phyloP scores from a whole-genome alignment of 768 basidiomycete genomes.

The Agaricus sinodeliciosus region DNA sequence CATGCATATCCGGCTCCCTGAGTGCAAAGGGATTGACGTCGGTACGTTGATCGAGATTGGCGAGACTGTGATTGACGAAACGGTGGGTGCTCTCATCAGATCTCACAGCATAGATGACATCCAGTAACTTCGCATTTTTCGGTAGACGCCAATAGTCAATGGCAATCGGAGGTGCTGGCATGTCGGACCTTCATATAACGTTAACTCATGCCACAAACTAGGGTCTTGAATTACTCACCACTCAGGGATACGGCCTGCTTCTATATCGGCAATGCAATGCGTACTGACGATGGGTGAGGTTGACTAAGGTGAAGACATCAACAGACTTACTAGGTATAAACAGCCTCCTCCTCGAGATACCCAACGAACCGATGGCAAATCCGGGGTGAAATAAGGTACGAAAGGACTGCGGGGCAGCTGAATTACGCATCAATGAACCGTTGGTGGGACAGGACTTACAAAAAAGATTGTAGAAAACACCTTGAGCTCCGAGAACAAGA shows the following conservation, averaged over 20 bases:
- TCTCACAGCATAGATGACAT: slow-evolving; percentile 87
- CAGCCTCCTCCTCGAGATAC: slow-evolving; percentile 92
- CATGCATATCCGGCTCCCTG: slow-evolving; percentile 80
- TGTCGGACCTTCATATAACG: slow-evolving; percentile 42
- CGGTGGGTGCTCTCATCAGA: slow-evolving; percentile 92
- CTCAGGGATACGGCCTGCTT: slow-evolving; percentile 72
- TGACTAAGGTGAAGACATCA: background rate
- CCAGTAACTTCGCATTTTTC: slow-evolving; percentile 69
- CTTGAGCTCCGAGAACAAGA: slow-evolving; percentile 85
- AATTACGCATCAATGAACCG: slow-evolving; percentile 10
- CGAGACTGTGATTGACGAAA: slow-evolving; percentile 94
- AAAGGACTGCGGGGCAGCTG: slow-evolving; percentile 44
- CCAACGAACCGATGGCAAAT: slow-evolving; percentile 90
- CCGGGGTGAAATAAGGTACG: slow-evolving; percentile 70
- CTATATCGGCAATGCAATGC: slow-evolving; percentile 76
- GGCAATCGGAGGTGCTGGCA: slow-evolving; percentile 80
- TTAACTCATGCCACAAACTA: background rate
- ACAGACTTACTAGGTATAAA: slow-evolving; percentile 72
- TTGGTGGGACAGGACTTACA: slow-evolving; percentile 38
- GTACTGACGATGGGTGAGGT: slow-evolving; percentile 40
- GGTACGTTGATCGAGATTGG: slow-evolving; percentile 66
- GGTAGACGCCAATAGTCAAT: slow-evolving; percentile 91
- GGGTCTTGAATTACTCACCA: slow-evolving; percentile 42
- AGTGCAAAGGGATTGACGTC: slow-evolving; percentile 91
- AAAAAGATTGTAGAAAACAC: slow-evolving; percentile 86